Base-by-base conservation (phyloP, 768 basidiomycete species). In the Xerocomus brunneocitrinus region DNA sequence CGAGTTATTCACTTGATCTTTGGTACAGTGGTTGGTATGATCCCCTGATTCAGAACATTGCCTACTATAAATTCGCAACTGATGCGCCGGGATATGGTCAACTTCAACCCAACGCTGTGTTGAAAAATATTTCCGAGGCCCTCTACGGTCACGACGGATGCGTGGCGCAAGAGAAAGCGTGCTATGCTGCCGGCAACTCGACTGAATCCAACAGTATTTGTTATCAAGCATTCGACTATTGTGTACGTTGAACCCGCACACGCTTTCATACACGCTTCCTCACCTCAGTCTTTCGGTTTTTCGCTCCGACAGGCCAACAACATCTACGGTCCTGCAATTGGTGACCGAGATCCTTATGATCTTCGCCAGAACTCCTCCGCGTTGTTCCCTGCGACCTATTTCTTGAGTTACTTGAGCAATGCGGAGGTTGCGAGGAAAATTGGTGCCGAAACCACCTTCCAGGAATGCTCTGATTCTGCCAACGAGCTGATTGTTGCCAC, bases 71-170 rank as follows among this genome's bases (percentile, higher is more conserved):
- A 32, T 87, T 85, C 52, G 81, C 83, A 0, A 76, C 75, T 0
- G 63, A 83, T 36, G 85, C 85, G 0, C 85, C 85, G 8, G 82
- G 83, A 13, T 87, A 85, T 56, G 84, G 85, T 5, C 83, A 76
- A 55, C 77, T 87, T 10, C 80, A 81, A 54, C 72, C 71, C 30
- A 71, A 77, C 40, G 53, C 59, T 4, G 76, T 80, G 2, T 64
- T 85, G 38, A 62, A 68, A 30, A 55, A 73, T 34, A 67, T 85
- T n/a, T 81, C 78, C 32, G 50, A 73, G 1, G 70, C 79, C 1
- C 84, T 72, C 61, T 83, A 76, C 56, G 66, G 64, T 8, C 40
- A 71, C 0, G 68, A 72, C 8, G 84, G 84, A 8, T 87, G 84
- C 55, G 62, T 72, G 44, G 80, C 70, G 6, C 81, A 82, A 60